Evolutionary conservation across 116 monocot species (phyloP).

Genomic region (Posidonia oceanica): DNA sequence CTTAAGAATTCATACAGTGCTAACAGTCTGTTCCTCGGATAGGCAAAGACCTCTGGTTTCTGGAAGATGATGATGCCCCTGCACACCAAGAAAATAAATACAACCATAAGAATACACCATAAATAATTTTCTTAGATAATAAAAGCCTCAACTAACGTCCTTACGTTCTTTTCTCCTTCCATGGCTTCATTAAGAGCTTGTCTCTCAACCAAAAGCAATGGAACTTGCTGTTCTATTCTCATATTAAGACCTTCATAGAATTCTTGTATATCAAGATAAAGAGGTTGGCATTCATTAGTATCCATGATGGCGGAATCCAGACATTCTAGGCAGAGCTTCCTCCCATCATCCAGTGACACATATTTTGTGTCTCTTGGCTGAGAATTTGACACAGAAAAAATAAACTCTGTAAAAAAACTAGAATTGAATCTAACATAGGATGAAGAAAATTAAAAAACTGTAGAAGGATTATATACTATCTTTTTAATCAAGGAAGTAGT

Average conservation of each 20-base stretch:
- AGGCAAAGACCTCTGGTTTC: conserved; percentile 91
- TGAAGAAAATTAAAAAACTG: no score
- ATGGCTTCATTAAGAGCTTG: conserved; percentile 90
- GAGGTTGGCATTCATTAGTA: conserved; percentile 77
- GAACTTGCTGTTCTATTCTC: conserved; percentile 85
- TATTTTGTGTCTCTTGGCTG: conserved; percentile 77
- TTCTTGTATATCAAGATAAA: conserved; percentile 73
- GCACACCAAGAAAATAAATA: conserved; percentile 1
- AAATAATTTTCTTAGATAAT: neutral
- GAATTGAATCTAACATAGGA: neutral
- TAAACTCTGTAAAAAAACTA: neutral
- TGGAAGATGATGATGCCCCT: conserved; percentile 73
- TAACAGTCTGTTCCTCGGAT: conserved; percentile 71
- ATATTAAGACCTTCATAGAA: conserved; percentile 92
- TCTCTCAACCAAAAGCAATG: conserved; percentile 83
- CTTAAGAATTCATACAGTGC: conserved; percentile 30
- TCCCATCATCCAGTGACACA: conserved; percentile 68
- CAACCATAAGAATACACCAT: neutral
- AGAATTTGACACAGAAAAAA: neutral
- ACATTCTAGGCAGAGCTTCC: conserved; percentile 92
- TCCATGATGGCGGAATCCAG: conserved; percentile 85
- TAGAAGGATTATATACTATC: no score
- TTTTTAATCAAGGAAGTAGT: no score
- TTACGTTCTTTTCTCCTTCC: conserved; percentile 78
- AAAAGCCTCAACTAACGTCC: neutral